Base-by-base conservation (phyloP, 139 green algal species). In the Tetraselmis chui region DNA sequence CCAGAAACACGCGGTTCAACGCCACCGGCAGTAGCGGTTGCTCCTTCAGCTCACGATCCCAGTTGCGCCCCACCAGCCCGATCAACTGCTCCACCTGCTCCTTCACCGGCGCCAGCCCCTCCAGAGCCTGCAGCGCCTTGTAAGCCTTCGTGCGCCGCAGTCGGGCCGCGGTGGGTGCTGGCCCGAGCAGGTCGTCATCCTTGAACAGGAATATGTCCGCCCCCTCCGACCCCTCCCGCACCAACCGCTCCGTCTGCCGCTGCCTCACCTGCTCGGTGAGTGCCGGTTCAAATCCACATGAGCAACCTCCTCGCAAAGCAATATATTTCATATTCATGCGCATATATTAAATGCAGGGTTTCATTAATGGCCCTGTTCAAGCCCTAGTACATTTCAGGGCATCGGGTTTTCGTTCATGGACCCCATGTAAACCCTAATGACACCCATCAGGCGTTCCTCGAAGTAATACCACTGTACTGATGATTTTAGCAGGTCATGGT, bases 1-100 rank as follows among this genome's bases (percentile, higher is more conserved):
- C 88, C 29, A 91, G 75, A 85, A 91, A 91, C 1, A 91, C 83
- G 1, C 84, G 76, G 84, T 91, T 91, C 18, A 91, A 82, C 67
- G 30, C 80, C 30, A 91, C 30, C 23, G 84, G 78, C 78, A 87
- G 86, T 1, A 87, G 76, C 5, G 85, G 88, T 59, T 59, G 31
- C 79, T 88, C 85, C 76, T 32, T 0, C 80, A 89, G 85, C 82
- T 91, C 88, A 77, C 88, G 81, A 80, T 91, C 85, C 45, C 80
- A 76, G 31, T 88, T 89, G 75, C 80, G 88, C 29, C 31, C 26
- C 78, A 91, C 87, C 23, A 89, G 75, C 1, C 25, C 30, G 82
- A 91, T 77, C 74, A 91, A 78, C 25, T 78, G 84, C 0, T 67
- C 45, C 45, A 67, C 45, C 18, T 67, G 84, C 0, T 87, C 79